These are phyloP conservation scores for Lasiodiplodia hormozganensis DNA, from an alignment of 2,329 filamentous ascomycete species.

Conservation along the genomic window DNA sequence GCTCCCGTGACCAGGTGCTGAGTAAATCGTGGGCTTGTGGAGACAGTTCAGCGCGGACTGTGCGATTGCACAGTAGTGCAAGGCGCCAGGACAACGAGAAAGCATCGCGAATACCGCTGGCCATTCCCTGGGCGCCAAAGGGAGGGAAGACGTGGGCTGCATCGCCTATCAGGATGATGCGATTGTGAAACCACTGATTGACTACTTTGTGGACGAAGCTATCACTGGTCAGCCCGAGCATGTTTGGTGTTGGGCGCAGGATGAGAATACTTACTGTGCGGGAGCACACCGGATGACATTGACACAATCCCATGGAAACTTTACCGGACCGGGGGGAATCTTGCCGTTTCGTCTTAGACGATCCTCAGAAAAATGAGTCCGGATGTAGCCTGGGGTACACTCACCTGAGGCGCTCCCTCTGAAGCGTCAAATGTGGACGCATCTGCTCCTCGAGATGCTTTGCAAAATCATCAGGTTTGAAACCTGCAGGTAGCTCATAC, in stretches of 20 bases:
- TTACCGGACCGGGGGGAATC: not conserved
- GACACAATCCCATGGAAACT: slow-evolving; percentile 15
- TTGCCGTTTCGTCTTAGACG: slow-evolving; percentile 19
- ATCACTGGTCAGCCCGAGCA: not conserved
- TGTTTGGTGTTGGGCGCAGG: not conserved
- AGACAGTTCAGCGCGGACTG: not conserved
- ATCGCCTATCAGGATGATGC: slow-evolving; percentile 28
- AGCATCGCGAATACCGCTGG: slow-evolving; percentile 30
- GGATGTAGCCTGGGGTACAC: not conserved
- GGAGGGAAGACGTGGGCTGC: slow-evolving; percentile 33
- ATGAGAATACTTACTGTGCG: not conserved
- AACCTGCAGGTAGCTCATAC: not conserved
- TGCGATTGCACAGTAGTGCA: not conserved
- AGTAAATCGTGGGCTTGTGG: not conserved
- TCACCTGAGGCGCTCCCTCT: not conserved
- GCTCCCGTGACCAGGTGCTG: not conserved
- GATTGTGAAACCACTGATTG: slow-evolving; percentile 28
- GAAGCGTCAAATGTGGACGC: not conserved
- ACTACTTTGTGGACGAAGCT: slow-evolving; percentile 26
- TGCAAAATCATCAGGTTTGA: not conserved
- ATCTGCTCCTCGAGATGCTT: not conserved
- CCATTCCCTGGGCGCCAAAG: slow-evolving; percentile 31
- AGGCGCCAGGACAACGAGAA: slow-evolving; percentile 24
- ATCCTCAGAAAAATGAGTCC: slow-evolving; percentile 31
- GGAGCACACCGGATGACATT: slow-evolving; percentile 21